These are phyloP conservation scores for Cajanus cajan DNA, from an alignment of 306 rosid species.

Conservation along the genomic window DNA sequence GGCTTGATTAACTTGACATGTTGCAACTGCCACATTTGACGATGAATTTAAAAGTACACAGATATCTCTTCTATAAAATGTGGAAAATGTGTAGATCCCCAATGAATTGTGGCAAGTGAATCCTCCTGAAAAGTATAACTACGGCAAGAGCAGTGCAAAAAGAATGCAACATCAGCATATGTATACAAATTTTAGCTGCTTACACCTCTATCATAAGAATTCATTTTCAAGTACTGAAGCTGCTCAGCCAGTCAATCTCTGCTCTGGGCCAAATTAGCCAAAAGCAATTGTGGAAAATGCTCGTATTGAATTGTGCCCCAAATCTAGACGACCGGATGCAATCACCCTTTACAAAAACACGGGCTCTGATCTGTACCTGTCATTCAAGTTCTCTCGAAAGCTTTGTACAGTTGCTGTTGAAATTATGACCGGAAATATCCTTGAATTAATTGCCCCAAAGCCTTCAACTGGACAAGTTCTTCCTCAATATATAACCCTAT, in stretches of 20 bases:
- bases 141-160: not conserved
- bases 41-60: not conserved
- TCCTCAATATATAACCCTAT: slow-evolving; percentile 14
- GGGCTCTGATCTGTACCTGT: slow-evolving; percentile 27
- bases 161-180: slow-evolving; percentile 13
- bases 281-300: slow-evolving; percentile 15
- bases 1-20: slow-evolving; percentile 4
- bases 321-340: slow-evolving; percentile 26
- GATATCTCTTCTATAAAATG: not conserved
- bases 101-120: slow-evolving; percentile 13
- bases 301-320: slow-evolving; percentile 4
- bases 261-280: slow-evolving; percentile 9
- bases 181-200: slow-evolving; percentile 4
- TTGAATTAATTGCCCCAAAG: slow-evolving; percentile 27
- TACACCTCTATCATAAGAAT: not conserved
- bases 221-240: slow-evolving; percentile 22
- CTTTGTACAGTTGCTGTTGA: slow-evolving; percentile 34
- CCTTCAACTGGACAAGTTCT: slow-evolving; percentile 17
- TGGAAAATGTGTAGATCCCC: not conserved
- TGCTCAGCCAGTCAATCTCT: slow-evolving; percentile 28
- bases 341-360: slow-evolving; percentile 35
- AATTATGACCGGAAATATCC: slow-evolving; percentile 27
- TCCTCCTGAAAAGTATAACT: slow-evolving; percentile 22
- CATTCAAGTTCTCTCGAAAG: slow-evolving; percentile 33
- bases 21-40: not conserved